Conservation (phyloP, 345 rosid species). For the Rhodamnia rubescens region DNA sequence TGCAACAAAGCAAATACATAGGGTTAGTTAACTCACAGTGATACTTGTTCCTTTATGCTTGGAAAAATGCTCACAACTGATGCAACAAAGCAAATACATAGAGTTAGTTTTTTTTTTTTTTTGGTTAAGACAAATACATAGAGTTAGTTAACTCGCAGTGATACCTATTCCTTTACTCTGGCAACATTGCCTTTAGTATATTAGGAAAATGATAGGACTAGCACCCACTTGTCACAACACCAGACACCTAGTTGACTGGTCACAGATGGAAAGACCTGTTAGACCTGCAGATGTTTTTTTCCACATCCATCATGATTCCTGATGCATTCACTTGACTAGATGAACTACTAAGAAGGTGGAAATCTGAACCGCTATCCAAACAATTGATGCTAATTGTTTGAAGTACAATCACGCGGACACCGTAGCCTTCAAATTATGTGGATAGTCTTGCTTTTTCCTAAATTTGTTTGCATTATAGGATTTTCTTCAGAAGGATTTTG, state of each 20-base stretch:
- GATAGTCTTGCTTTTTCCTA: background rate
- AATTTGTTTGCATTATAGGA: conserved; percentile 32
- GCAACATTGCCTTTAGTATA: background rate
- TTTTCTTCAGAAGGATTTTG: conserved; percentile 73
- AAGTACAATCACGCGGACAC: background rate
- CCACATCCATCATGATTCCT: background rate
- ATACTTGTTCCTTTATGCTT: background rate
- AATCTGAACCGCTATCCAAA: background rate
- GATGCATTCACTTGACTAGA: background rate
- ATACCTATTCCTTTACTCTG: background rate
- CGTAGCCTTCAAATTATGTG: background rate
- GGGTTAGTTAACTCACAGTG: background rate
- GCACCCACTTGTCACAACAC: background rate
- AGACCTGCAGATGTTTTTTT: background rate
- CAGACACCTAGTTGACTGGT: background rate
- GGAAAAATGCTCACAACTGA: background rate
- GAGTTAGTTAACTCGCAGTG: background rate
- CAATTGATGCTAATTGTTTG: background rate
- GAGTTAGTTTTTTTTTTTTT: too few species aligned
- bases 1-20: background rate
- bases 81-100: background rate
- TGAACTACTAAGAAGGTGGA: background rate
- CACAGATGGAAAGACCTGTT: background rate
- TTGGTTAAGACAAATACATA: background rate
- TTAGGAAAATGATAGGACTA: background rate